Conservation (phyloP, 73 alveolate genomes). For the Symbiodinium pilosum region DNA sequence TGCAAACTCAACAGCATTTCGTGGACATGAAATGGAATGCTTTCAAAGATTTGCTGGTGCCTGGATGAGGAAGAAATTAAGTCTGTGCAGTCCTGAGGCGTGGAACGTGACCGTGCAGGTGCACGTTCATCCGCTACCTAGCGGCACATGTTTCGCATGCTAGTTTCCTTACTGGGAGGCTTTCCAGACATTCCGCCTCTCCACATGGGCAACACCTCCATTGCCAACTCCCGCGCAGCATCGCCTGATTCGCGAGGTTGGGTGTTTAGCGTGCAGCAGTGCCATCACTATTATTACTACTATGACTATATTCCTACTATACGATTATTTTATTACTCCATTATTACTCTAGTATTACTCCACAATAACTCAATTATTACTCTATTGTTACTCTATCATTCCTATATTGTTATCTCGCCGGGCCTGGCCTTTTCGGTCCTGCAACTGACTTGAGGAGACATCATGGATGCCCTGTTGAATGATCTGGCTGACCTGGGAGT, state of each 20-base stretch:
- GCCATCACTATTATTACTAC: too few relatives aligned
- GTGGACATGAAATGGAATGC: too few relatives aligned
- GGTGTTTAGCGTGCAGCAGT: neutral
- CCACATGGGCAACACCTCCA: slow-evolving; percentile 20
- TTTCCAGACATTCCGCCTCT: slow-evolving; percentile 88
- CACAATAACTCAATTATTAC: too few relatives aligned
- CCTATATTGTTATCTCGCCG: neutral
- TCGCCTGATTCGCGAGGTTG: slow-evolving; percentile 78
- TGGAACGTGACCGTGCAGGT: slow-evolving; percentile 2
- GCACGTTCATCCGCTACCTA: too few relatives aligned
- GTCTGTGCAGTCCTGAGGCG: neutral
- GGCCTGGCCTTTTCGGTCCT: neutral
- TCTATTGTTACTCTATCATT: neutral
- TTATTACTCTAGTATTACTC: too few relatives aligned
- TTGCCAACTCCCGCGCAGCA: slow-evolving; percentile 74
- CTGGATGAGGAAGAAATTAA: too few relatives aligned
- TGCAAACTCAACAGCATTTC: neutral
- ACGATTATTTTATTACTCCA: too few relatives aligned
- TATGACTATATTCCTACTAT: too few relatives aligned
- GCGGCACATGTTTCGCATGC: neutral
- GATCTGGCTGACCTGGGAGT: slow-evolving; percentile 84
- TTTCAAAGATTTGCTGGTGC: too few relatives aligned
- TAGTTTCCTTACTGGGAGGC: neutral
- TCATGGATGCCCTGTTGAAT: slow-evolving; percentile 80
- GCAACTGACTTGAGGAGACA: slow-evolving; percentile 5